Conservation (phyloP, 768 basidiomycete genomes). For the Amanita phalloides region DNA sequence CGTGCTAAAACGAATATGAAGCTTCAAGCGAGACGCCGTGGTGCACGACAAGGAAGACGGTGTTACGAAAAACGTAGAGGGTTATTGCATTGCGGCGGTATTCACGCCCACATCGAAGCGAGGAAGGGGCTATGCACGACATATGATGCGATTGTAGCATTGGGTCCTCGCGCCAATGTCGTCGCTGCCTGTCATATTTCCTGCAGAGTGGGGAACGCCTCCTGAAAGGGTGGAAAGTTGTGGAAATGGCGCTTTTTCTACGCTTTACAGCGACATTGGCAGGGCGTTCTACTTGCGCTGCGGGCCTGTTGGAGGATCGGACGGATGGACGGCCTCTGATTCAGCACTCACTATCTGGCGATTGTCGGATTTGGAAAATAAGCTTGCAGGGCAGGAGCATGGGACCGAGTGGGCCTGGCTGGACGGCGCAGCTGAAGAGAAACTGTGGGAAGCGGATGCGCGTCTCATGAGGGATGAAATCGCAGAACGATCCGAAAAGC, state of each 20-base stretch:
- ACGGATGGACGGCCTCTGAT: too few species aligned
- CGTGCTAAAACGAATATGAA: background rate
- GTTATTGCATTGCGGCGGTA: conserved; percentile 47
- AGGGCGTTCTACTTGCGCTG: too few species aligned
- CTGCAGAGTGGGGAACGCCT: conserved; percentile 31
- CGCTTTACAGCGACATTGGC: too few species aligned
- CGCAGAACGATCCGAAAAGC: too few species aligned
- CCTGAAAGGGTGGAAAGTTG: too few species aligned
- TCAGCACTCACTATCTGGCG: too few species aligned
- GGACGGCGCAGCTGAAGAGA: conserved; percentile 21
- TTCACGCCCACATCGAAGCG: conserved; percentile 41
- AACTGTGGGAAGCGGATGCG: conserved; percentile 30
- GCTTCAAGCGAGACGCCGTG: conserved; percentile 20
- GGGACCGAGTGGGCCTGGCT: conserved; percentile 31
- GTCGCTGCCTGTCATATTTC: conserved; percentile 15
- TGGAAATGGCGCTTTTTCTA: too few species aligned
- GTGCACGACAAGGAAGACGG: conserved; percentile 12
- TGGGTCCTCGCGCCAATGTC: conserved; percentile 32
- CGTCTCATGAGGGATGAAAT: conserved; percentile 15
- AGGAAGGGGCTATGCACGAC: conserved; percentile 43
- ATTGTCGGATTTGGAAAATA: too few species aligned
- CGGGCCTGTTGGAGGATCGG: too few species aligned
- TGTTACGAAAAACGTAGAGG: conserved; percentile 14
- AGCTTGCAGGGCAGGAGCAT: conserved; percentile 15
- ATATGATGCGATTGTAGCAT: conserved; percentile 31